Percentiles rank a stretch among this genome's conserved stretches.
Evolutionary conservation across 805 yeast species (phyloP).

Genomic region (Barnettozyma wickerhamii): DNA sequence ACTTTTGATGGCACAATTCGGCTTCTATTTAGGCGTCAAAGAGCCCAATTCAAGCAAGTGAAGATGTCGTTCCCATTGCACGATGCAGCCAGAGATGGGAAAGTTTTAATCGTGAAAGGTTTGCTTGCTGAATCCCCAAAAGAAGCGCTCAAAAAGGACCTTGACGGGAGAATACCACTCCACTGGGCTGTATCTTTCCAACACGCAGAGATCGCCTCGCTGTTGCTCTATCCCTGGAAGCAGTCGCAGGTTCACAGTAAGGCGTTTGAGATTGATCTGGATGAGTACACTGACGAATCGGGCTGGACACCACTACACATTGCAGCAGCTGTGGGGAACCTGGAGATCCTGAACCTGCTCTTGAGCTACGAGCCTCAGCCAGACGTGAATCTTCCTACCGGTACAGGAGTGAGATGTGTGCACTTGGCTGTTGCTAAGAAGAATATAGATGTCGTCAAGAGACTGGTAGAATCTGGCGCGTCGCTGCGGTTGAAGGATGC

Average conservation of each 20-base stretch:
- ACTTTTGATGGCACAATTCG: too few species aligned
- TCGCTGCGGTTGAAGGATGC: slow-evolving; percentile 64
- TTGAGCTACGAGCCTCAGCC: slow-evolving; percentile 48
- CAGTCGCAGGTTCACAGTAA: slow-evolving; percentile 14
- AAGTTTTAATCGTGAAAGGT: slow-evolving; percentile 45
- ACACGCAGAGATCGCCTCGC: slow-evolving; percentile 45
- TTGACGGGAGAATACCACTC: slow-evolving; percentile 73
- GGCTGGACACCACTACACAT: slow-evolving; percentile 92
- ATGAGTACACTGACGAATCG: slow-evolving; percentile 62
- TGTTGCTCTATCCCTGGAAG: slow-evolving; percentile 36
- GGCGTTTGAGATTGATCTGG: slow-evolving; percentile 50
- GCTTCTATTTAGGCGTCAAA: too few species aligned
- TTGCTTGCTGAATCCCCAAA: slow-evolving; percentile 43
- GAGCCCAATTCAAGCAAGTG: background rate
- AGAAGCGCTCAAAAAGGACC: slow-evolving; percentile 47
- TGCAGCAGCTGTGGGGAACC: slow-evolving; percentile 70
- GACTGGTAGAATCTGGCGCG: slow-evolving; percentile 51
- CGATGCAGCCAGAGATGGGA: slow-evolving; percentile 64
- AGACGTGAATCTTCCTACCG: slow-evolving; percentile 57
- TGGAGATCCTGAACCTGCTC: slow-evolving; percentile 46
- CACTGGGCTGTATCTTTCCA: slow-evolving; percentile 85
- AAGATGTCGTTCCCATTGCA: slow-evolving; percentile 34
- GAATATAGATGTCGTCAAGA: slow-evolving; percentile 48
- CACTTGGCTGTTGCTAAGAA: slow-evolving; percentile 75
- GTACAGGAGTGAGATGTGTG: slow-evolving; percentile 68